These are phyloP conservation scores for Cryptococcus depauperatus DNA, from an alignment of 1,284 basidiomycete species.

Conservation along the genomic window DNA sequence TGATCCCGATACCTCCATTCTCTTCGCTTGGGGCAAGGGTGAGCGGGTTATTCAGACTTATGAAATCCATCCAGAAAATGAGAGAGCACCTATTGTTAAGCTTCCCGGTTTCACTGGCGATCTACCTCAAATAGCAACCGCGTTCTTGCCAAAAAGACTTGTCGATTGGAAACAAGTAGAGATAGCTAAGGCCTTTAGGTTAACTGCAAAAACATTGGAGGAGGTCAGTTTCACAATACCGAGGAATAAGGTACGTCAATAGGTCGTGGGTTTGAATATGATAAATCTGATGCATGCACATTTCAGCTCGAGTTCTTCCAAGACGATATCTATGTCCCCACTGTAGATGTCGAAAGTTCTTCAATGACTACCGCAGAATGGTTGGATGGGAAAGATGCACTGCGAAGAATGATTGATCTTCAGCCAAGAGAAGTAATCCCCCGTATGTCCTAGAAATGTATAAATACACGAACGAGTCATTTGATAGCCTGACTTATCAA, in stretches of 20 bases:
- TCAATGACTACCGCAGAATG: constrained; percentile 29
- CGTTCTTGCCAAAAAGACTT: constrained; percentile 43
- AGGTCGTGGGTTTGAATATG: background rate
- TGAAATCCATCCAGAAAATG: constrained; percentile 36
- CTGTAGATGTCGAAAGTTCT: constrained; percentile 30
- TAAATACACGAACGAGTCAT: too few relatives aligned
- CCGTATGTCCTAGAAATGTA: too few relatives aligned
- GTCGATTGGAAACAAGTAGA: constrained; percentile 47
- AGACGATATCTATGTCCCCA: constrained; percentile 48
- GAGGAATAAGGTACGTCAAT: constrained; percentile 36
- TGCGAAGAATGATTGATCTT: constrained; percentile 23
- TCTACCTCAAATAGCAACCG: constrained; percentile 43
- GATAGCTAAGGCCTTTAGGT: constrained; percentile 39
- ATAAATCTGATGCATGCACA: background rate
- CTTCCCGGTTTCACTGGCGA: constrained; percentile 41
- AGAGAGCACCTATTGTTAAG: constrained; percentile 31
- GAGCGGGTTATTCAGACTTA: constrained; percentile 46
- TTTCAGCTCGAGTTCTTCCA: constrained; percentile 47
- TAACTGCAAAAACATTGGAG: constrained; percentile 44
- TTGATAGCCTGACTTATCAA: background rate
- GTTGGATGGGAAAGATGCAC: constrained; percentile 28
- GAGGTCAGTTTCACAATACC: constrained; percentile 47
- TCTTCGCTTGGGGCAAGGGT: constrained; percentile 48
- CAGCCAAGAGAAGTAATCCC: constrained; percentile 42
- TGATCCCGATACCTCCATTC: constrained; percentile 47